phyloP scores from a whole-genome alignment of 805 yeast genomes.

The Metschnikowia bowlesiae region DNA sequence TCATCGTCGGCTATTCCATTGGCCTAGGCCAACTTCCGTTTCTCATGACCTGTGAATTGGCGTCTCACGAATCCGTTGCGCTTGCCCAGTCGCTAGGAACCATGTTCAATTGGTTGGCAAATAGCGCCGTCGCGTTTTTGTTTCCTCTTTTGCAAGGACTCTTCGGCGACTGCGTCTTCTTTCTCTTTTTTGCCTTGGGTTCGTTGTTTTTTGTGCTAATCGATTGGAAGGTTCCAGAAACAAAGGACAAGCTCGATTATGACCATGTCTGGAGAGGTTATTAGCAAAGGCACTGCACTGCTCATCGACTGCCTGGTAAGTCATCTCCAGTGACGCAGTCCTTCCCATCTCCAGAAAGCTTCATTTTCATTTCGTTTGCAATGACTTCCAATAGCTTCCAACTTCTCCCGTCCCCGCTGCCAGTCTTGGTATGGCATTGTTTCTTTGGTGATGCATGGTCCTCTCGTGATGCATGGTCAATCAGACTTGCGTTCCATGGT shows the following conservation, averaged over 20 bases:
- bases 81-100: slow-evolving; percentile 36
- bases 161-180: slow-evolving; percentile 29
- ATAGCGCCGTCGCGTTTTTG: slow-evolving; percentile 27
- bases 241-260: slow-evolving; percentile 23
- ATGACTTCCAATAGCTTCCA: too few species aligned
- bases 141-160: slow-evolving; percentile 27
- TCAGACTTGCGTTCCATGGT: too few species aligned
- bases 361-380: too few species aligned
- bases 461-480: too few species aligned
- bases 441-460: too few species aligned
- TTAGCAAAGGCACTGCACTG: not conserved
- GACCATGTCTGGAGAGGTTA: slow-evolving; percentile 25
- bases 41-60: slow-evolving; percentile 34
- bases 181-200: slow-evolving; percentile 23
- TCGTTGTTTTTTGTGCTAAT: slow-evolving; percentile 18
- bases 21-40: slow-evolving; percentile 39
- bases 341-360: too few species aligned
- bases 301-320: too few species aligned
- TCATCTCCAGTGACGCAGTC: too few species aligned
- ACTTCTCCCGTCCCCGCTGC: too few species aligned
- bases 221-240: slow-evolving; percentile 29
- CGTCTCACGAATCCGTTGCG: slow-evolving; percentile 29
- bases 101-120: slow-evolving; percentile 32
- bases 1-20: slow-evolving; percentile 29
- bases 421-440: too few species aligned